Base-by-base conservation (phyloP, 768 basidiomycete genomes). In the Gautieria morchelliformis region DNA sequence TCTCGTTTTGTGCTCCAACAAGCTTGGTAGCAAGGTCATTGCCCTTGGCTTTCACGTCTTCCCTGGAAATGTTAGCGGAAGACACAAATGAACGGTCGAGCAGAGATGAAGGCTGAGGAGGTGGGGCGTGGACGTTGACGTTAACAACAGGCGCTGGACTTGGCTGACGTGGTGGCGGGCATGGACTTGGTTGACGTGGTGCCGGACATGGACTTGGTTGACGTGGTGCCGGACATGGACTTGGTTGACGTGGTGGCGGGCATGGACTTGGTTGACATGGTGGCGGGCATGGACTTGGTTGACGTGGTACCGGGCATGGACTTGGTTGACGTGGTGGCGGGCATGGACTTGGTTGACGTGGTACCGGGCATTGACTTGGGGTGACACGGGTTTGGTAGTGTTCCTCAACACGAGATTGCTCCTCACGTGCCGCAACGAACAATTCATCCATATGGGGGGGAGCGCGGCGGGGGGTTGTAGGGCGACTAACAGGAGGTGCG, bases 1-100 rank as follows among this genome's bases (percentile, higher is more conserved):
- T 86, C 72, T 90, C 89, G 3, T 76, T 76, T 60, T 85, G 76
- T 4, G 90, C 87, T 41, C 82, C 78, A 0, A 65, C 61, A 44
- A 75, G 66, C 59, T 71, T 67, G 5, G 44, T 56, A 33, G 39
- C 22, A 14, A 64, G 53, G 15, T 52, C 59, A 30, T 55, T 52
- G 20, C 59, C 62, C n/a, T 51, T 41, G 19, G 27, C 42, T 60
- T 68, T 62, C 39, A 65, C 22, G 67, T 64, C 30, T 71, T 67
- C 15, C 40, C 12, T 27, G 61, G 69, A 62, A 39, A 65, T 19
- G 67, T 64, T 30, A 71, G 68, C 15, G 64, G 67, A 22, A 64
- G 64, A 46, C 61, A 65, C 20, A 66, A 59, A 33, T 70, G 69
- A 24, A 69, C 59, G 42, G 65, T 67, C 24, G 62, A 65, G 63